Percentiles rank a stretch among this genome's conserved stretches.
Conservation (phyloP, 371 early-diverging fungal genomes). For the Umbelopsis sp. region DNA sequence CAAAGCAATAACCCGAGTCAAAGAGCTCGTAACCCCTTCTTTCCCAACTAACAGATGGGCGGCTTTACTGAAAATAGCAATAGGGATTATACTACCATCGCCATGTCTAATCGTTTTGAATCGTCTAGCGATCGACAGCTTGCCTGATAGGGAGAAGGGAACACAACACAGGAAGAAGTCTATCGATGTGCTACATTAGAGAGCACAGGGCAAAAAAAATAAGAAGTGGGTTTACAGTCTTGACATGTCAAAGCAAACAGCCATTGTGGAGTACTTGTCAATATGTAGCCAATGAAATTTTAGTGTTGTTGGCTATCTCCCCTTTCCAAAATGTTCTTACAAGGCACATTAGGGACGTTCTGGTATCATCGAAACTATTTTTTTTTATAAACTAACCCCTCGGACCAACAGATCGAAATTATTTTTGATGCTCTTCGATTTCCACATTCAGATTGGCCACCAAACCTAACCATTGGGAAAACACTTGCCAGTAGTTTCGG, state of each 20-base stretch:
- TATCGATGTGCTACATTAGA: not conserved
- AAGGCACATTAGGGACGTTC: not conserved
- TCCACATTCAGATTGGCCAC: not conserved
- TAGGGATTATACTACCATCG: not conserved
- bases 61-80: constrained; percentile 12
- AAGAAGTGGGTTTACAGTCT: no score
- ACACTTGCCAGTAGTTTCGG: not conserved
- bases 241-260: no score
- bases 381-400: not conserved
- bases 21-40: not conserved
- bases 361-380: not conserved
- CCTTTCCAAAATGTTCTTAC: not conserved
- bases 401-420: not conserved
- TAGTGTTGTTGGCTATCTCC: not conserved
- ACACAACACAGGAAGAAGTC: not conserved
- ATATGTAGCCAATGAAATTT: no score
- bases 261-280: no score
- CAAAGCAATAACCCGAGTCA: no score
- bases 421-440: not conserved
- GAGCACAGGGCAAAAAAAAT: no score
- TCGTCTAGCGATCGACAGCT: not conserved
- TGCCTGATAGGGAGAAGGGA: not conserved
- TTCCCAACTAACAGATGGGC: not conserved
- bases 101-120: constrained; percentile 1
- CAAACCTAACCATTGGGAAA: not conserved